Percentiles rank a stretch among this genome's conserved stretches.
Evolutionary conservation across 768 basidiomycete species (phyloP).

Genomic region (Gyrodon lividus): DNA sequence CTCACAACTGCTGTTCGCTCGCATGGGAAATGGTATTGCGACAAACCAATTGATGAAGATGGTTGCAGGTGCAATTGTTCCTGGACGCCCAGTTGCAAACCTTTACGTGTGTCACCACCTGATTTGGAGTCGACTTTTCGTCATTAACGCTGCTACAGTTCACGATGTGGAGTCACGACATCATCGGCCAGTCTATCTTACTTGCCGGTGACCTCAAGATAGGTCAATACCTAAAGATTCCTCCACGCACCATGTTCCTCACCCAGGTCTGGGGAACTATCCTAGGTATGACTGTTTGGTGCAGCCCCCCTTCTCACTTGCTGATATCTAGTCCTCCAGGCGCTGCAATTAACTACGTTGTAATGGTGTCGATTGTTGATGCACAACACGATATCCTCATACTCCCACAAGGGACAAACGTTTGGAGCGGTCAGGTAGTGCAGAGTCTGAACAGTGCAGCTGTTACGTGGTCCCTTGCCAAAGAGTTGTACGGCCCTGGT

Average conservation of each 20-base stretch:
- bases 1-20: constrained; percentile 52
- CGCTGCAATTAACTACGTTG: constrained; percentile 43
- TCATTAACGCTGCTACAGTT: constrained; percentile 37
- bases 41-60: constrained; percentile 66
- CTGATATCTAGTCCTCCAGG: constrained; percentile 5
- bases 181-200: constrained; percentile 51
- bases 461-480: constrained; percentile 66
- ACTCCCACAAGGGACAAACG: constrained; percentile 52
- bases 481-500: constrained; percentile 50
- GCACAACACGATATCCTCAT: constrained; percentile 54
- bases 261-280: constrained; percentile 47
- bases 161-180: constrained; percentile 67
- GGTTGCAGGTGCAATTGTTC: constrained; percentile 58
- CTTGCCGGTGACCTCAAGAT: constrained; percentile 52
- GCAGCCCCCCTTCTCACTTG: too few species aligned
- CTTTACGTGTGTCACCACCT: constrained; percentile 49
- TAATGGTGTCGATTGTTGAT: constrained; percentile 50
- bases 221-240: constrained; percentile 54
- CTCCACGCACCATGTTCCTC: constrained; percentile 63
- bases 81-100: constrained; percentile 66
- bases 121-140: not conserved
- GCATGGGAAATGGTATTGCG: constrained; percentile 60
- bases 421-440: constrained; percentile 56
- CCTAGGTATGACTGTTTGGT: constrained; percentile 6
- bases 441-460: constrained; percentile 58